These are phyloP conservation scores for Botrytis paeoniae DNA, from an alignment of 2,329 filamentous ascomycete genomes.

Conservation along the genomic window DNA sequence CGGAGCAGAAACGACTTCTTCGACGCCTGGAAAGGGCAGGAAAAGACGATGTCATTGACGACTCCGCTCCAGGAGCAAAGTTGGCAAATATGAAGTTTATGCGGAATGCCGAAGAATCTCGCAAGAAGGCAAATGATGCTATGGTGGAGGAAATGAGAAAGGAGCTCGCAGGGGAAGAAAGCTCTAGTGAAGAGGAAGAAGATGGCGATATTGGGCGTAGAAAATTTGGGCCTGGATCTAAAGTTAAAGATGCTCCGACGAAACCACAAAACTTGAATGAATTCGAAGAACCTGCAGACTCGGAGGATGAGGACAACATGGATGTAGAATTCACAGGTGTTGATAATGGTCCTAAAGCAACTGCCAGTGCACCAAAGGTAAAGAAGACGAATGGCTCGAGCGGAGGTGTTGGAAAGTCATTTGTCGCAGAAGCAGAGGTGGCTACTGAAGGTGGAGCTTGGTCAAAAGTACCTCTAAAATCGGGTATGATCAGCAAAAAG, in stretches of 20 bases:
- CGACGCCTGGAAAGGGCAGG: constrained; percentile 47
- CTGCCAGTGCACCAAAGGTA: constrained; percentile 7
- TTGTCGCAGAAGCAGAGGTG: constrained; percentile 17
- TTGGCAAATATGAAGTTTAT: constrained; percentile 91
- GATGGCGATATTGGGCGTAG: constrained; percentile 65
- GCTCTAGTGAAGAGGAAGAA: constrained; percentile 53
- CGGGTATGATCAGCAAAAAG: constrained; percentile 28
- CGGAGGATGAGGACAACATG: constrained; percentile 44
- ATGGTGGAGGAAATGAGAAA: constrained; percentile 66
- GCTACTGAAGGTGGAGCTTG: constrained; percentile 36
- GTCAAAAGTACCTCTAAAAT: constrained; percentile 34
- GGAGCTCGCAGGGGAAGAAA: constrained; percentile 64
- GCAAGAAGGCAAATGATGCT: constrained; percentile 77
- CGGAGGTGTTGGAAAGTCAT: constrained; percentile 6
- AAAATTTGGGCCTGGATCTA: constrained; percentile 58
- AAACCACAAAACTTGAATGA: constrained; percentile 44
- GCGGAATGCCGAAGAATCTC: constrained; percentile 78
- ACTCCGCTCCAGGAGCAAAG: constrained; percentile 56
- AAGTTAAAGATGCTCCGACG: constrained; percentile 39
- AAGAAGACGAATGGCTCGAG: constrained; percentile 22
- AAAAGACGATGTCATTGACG: constrained; percentile 47
- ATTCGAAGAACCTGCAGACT: constrained; percentile 58
- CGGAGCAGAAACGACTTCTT: constrained; percentile 49
- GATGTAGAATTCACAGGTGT: constrained; percentile 29
- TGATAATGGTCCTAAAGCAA: constrained; percentile 20